A percentile compares a stretch with the other conserved stretches of the same genome.
Evolutionary conservation across 2,329 filamentous ascomycete genomes (phyloP).

Genomic region (Verticillium dahliae): DNA sequence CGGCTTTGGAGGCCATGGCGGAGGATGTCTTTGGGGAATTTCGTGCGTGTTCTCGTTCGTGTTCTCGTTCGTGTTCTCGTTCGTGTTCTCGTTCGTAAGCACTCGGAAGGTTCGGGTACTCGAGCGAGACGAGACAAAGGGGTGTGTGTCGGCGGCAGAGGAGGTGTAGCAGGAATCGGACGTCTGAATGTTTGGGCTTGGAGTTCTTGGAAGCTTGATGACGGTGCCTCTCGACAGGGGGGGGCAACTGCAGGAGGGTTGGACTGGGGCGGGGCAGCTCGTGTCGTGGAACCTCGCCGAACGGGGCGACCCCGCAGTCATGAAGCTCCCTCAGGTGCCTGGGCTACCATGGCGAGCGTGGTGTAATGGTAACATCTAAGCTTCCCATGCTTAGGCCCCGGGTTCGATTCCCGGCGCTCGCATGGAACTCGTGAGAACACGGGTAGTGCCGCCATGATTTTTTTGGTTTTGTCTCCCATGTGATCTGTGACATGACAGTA

Average conservation of each 20-base stretch:
- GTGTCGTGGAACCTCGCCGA: neutral
- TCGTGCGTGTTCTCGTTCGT: too few relatives aligned
- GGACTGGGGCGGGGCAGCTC: neutral
- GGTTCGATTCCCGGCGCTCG: conserved; percentile 13
- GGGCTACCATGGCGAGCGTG: neutral
- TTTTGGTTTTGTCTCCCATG: neutral
- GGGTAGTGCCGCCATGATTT: neutral
- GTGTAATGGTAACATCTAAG: conserved; percentile 14
- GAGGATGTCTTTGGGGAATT: neutral
- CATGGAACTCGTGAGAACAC: neutral
- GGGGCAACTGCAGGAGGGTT: neutral
- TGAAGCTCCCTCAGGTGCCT: neutral
- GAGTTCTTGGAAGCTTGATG: neutral
- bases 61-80: too few relatives aligned
- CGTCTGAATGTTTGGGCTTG: neutral
- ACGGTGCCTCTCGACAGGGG: neutral
- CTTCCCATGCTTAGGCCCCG: conserved; percentile 14
- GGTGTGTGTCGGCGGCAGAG: neutral
- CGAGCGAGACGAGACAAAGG: too few relatives aligned
- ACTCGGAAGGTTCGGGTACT: too few relatives aligned
- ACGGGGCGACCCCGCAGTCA: neutral
- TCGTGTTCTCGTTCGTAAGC: too few relatives aligned
- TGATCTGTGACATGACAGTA: neutral
- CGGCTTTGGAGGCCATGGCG: conserved; percentile 14
- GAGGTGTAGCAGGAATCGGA: neutral